phyloP scores from a whole-genome alignment of 2,329 filamentous ascomycete genomes.

The Xylaria sp. region DNA sequence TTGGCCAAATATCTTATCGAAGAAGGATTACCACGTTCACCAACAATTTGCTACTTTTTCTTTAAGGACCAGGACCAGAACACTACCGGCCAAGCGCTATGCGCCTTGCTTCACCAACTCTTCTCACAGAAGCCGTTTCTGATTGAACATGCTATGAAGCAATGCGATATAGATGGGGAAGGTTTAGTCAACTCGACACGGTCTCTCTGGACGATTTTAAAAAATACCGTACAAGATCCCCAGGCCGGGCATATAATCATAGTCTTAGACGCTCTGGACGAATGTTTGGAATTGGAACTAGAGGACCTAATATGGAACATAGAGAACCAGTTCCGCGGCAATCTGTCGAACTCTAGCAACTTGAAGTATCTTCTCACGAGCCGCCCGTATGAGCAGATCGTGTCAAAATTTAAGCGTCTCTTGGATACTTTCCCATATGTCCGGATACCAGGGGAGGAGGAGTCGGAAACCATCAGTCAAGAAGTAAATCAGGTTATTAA shows the following conservation, averaged over 20 bases:
- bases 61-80: slow-evolving; percentile 37
- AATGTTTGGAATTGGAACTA: slow-evolving; percentile 27
- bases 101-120: slow-evolving; percentile 35
- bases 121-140: slow-evolving; percentile 15
- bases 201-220: slow-evolving; percentile 24
- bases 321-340: slow-evolving; percentile 10
- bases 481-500: slow-evolving; percentile 34
- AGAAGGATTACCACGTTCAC: slow-evolving; percentile 11
- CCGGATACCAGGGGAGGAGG: slow-evolving; percentile 34
- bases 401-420: slow-evolving; percentile 13
- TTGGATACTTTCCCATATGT: slow-evolving; percentile 18
- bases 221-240: slow-evolving; percentile 22
- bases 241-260: slow-evolving; percentile 26
- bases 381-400: slow-evolving; percentile 31
- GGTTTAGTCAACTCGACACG: slow-evolving; percentile 16
- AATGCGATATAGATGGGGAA: slow-evolving; percentile 3
- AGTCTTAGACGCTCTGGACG: slow-evolving; percentile 34
- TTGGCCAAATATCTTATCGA: slow-evolving; percentile 35
- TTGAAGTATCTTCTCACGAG: slow-evolving; percentile 33
- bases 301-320: slow-evolving; percentile 11
- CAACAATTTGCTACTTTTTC: slow-evolving; percentile 35
- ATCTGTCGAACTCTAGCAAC: neutral
- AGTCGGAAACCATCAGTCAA: slow-evolving; percentile 27
- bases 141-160: slow-evolving; percentile 18
- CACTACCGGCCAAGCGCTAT: slow-evolving; percentile 28